Base-by-base conservation (phyloP, 805 yeast genomes). In the Ascoidea tarda region DNA sequence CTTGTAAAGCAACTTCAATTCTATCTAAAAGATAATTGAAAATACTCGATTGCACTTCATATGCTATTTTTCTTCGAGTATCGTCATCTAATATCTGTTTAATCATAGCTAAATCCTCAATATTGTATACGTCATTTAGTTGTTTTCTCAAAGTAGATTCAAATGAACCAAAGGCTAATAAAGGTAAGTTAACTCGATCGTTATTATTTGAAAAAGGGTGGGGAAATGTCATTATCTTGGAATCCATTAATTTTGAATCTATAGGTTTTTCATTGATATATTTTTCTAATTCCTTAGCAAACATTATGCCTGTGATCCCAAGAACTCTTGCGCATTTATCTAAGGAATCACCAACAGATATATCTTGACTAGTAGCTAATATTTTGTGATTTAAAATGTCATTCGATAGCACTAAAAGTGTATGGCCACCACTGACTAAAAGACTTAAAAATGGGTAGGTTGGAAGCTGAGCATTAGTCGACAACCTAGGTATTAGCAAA, bases 341-440 rank as follows among this genome's bases (percentile, higher is more conserved):
- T 28, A 93, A 66, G 0, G 96, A 84, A 65, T 91, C 96, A 0
- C 99, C 99, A 3, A 84, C 84, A 0, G 99, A 97, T 33, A 88
- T 85, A 62, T 90, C 99, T 16, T 79, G 67, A 0, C 95, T 86
- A 60, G 89, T 76, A 21, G 83, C 79, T 4, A 88, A 63, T 1
- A 91, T 76, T 54, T 79, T 81, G 68, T 93, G 99, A 2, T 83
- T 74, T 0, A 71, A 55, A 0, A 88, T 59, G 16, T 82, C 69
- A 33, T 65, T 68, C 52, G 90, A 82, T 6, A 79, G 69, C 0
- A 91, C 96, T 32, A 90, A 69, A 81, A 88, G 81, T 0, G 98
- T 90, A 62, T 93, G 99, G 0, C 99, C 99, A 0, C 99, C 99
- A 60, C 95, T 84, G 16, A 82, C 90, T 33, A 93, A 68, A 32